Conservation (phyloP, 225 moss, liverwort and hornwort genomes). For the Climacium dendroides region DNA sequence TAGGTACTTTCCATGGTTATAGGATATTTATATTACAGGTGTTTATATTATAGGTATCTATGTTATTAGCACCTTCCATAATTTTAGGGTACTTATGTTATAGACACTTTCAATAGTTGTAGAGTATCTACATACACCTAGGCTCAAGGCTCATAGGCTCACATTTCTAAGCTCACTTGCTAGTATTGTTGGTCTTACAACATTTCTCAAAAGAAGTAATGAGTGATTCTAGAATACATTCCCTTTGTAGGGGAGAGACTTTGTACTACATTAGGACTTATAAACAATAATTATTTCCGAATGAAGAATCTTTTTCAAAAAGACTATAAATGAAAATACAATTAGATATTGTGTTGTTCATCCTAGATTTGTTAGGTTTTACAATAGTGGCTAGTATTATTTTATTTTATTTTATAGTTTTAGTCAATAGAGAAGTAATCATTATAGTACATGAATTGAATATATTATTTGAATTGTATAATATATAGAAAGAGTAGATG, state of each 20-base stretch:
- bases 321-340: not conserved
- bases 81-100: too few species aligned
- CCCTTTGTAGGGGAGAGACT: fast-evolving
- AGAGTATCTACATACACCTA: too few species aligned
- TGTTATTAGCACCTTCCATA: too few species aligned
- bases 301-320: not conserved
- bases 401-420: not conserved
- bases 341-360: not conserved
- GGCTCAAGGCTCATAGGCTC: too few species aligned
- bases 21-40: too few species aligned
- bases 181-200: too few species aligned
- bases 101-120: too few species aligned
- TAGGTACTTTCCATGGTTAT: too few species aligned
- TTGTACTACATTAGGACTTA: too few species aligned
- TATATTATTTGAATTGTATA: not conserved
- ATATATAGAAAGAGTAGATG: fast-evolving
- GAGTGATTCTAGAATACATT: too few species aligned
- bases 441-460: not conserved
- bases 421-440: fast-evolving
- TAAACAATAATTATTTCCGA: fast-evolving
- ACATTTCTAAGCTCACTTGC: too few species aligned
- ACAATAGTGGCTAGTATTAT: not conserved
- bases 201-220: not conserved
- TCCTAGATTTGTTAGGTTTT: not conserved
- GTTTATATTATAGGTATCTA: too few species aligned